Percentiles rank a stretch among this genome's conserved stretches.
These are phyloP conservation scores for Marasmius sp. DNA, from an alignment of 1,284 basidiomycete genomes.

Conservation along the genomic window DNA sequence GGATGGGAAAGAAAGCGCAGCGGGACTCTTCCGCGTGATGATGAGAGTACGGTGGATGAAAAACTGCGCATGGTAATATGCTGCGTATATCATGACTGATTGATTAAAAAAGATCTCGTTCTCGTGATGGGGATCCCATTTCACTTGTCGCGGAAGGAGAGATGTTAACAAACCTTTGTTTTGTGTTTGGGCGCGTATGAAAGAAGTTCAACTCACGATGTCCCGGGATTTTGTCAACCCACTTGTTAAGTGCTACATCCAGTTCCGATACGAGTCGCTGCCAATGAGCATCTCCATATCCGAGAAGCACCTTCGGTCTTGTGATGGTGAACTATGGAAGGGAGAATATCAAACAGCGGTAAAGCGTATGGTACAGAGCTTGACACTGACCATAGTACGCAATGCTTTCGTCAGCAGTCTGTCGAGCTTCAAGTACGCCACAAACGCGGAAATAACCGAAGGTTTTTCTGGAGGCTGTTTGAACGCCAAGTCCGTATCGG, in stretches of 20 bases:
- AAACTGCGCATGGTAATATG: conserved; percentile 77
- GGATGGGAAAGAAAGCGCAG: conserved; percentile 64
- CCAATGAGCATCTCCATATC: background rate
- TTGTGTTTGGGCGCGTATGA: background rate
- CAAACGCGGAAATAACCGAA: conserved; percentile 54
- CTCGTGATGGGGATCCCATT: conserved; percentile 72
- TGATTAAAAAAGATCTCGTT: conserved; percentile 66
- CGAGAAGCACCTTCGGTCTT: background rate
- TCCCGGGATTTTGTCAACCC: background rate
- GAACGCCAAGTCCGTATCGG: conserved; percentile 50
- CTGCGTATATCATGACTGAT: conserved; percentile 63
- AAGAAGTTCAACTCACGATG: background rate
- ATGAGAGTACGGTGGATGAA: conserved; percentile 83
- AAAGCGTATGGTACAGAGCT: background rate
- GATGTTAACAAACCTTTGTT: background rate
- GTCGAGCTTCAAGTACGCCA: conserved; percentile 56
- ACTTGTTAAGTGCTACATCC: background rate
- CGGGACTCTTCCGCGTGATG: conserved; percentile 59
- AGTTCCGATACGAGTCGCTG: background rate
- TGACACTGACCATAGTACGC: conserved; percentile 57
- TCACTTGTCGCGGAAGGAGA: conserved; percentile 39
- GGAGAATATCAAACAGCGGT: background rate
- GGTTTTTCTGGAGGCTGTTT: conserved; percentile 59
- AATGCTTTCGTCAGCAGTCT: conserved; percentile 68
- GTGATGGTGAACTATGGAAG: background rate